These are phyloP conservation scores for Gloeopeniophorella convolvens DNA, from an alignment of 768 basidiomycete species.

Conservation along the genomic window DNA sequence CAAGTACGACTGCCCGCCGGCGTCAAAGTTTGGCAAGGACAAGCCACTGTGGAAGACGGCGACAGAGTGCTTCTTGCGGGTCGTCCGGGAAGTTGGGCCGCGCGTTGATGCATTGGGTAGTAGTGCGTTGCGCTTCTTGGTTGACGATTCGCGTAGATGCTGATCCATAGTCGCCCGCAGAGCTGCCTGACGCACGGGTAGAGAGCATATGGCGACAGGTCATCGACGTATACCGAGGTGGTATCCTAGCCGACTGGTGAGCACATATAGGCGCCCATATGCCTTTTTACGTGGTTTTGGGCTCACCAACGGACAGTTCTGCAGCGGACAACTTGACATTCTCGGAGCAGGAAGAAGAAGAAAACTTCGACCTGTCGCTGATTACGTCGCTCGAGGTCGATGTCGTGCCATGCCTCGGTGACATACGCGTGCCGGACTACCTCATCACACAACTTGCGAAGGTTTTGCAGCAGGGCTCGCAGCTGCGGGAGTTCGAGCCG, in stretches of 20 bases:
- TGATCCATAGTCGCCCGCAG: slow-evolving; percentile 28
- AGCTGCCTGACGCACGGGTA: slow-evolving; percentile 52
- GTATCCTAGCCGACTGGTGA: slow-evolving; percentile 80
- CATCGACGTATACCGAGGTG: slow-evolving; percentile 75
- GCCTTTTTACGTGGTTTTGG: background rate
- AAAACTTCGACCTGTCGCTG: slow-evolving; percentile 81
- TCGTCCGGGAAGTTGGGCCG: slow-evolving; percentile 60
- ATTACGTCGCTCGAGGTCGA: slow-evolving; percentile 74
- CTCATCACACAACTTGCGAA: slow-evolving; percentile 63
- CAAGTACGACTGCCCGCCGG: slow-evolving; percentile 89
- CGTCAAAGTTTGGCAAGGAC: slow-evolving; percentile 85
- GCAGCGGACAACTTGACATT: slow-evolving; percentile 49
- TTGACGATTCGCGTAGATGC: background rate
- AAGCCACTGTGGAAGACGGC: slow-evolving; percentile 92
- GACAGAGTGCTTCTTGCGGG: slow-evolving; percentile 66
- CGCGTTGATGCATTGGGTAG: slow-evolving; percentile 45
- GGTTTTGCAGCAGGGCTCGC: slow-evolving; percentile 67
- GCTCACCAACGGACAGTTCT: slow-evolving; percentile 37
- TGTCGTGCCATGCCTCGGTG: slow-evolving; percentile 70
- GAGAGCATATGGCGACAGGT: slow-evolving; percentile 85
- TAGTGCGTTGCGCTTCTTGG: slow-evolving; percentile 35
- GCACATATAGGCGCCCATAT: slow-evolving; percentile 37
- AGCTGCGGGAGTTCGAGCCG: slow-evolving; percentile 30
- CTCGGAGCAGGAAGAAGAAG: slow-evolving; percentile 66
- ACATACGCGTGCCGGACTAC: slow-evolving; percentile 60